Base-by-base conservation (phyloP, 1,284 basidiomycete genomes). In the Leucoagaricus sp. region DNA sequence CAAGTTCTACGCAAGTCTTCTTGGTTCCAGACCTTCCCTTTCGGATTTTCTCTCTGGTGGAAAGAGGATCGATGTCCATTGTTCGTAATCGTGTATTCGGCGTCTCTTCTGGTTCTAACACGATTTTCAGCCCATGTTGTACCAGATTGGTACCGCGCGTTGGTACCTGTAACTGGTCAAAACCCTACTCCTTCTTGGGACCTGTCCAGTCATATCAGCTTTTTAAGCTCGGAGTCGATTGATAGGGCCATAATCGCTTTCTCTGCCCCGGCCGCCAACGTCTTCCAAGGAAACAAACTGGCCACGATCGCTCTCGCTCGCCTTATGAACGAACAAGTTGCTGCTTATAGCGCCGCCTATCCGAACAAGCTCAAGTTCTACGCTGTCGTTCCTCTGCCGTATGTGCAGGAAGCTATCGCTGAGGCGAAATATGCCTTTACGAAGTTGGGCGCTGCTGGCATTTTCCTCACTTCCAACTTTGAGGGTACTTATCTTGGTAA, bases 401-500 rank as follows among this genome's bases (percentile, higher is more conserved):
- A 69, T 58, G 67, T 65, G 8, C 49, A 60, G 3, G 71, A 65
- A 34, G 69, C 71, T 3, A 67, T 73, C 47, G 55, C 56, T 12
- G 71, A 73, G 62, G 66, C 70, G 2, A 56, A 61, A 33, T 70
- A 73, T 53, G 69, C 70, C 13, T 49, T 70, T 5, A 61, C 65
- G 3, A 50, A 58, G n/a, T 63, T 73, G 10, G 71, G 71, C 21
- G 71, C 71, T 4, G 68, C 65, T 13, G 70, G 71, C 15, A 64
- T 73, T 23, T 62, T 68, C 55, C 59, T 73, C n/a, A 61, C 63
- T n/a, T 70, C 69, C 12, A 72, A 71, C 42, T 65, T 65, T 36
- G 70, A 72, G 55, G 71, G 69, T 21, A 63, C 51, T 17, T 73
- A 73, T 49, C 67, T 73, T 17, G 71, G 71, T 9, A 58, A 68